A percentile compares a stretch with the other conserved stretches of the same genome.
These are phyloP conservation scores for Ogataea corticis DNA, from an alignment of 805 yeast species.

Conservation along the genomic window DNA sequence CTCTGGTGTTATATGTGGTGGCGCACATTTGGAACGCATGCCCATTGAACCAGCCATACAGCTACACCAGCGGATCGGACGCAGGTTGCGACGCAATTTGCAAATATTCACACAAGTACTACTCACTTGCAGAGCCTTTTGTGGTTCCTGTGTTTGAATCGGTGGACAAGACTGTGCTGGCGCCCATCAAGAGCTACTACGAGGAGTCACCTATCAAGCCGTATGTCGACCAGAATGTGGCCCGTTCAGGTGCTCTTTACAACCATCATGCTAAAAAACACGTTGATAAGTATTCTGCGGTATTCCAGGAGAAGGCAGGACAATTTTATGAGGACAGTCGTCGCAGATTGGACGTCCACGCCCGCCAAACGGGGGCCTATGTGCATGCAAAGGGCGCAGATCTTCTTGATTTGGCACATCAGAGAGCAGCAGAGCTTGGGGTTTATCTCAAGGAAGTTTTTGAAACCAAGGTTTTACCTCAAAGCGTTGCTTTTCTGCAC, in stretches of 20 bases:
- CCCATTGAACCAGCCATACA: constrained; percentile 24
- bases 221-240: constrained; percentile 19
- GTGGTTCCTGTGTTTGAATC: constrained; percentile 14
- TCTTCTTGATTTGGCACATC: neutral
- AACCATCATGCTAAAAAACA: constrained; percentile 15
- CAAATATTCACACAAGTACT: constrained; percentile 22
- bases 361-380: neutral
- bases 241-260: constrained; percentile 9
- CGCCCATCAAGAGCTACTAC: constrained; percentile 19
- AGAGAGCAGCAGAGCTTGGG: constrained; percentile 6
- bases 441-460: constrained; percentile 5
- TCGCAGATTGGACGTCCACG: constrained; percentile 4
- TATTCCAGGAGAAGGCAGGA: constrained; percentile 5
- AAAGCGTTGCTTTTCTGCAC: neutral
- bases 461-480: constrained; percentile 21
- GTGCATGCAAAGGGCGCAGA: constrained; percentile 9
- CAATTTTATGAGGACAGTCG: neutral
- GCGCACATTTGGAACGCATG: constrained; percentile 26
- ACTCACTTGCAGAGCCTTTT: constrained; percentile 21
- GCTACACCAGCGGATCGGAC: constrained; percentile 6
- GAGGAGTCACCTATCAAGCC: constrained; percentile 26
- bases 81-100: constrained; percentile 22
- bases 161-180: constrained; percentile 13
- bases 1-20: constrained; percentile 17
- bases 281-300: constrained; percentile 20